Percentiles rank a stretch among this genome's conserved stretches.
Evolutionary conservation across 805 yeast species (phyloP).

Genomic region (Clavispora carvajalis): DNA sequence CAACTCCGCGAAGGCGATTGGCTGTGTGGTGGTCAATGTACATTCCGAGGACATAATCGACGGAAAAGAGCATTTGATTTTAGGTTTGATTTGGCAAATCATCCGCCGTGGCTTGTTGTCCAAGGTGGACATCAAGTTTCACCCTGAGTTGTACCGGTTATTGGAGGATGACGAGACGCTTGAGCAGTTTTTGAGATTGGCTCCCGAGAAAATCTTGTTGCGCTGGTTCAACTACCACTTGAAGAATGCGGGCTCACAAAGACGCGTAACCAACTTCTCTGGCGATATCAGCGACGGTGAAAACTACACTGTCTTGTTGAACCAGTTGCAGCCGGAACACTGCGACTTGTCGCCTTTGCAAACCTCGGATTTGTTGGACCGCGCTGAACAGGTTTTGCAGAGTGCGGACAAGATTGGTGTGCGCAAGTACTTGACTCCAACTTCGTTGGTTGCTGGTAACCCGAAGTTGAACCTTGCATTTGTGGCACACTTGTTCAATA

Average conservation of each 20-base stretch:
- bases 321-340: slow-evolving; percentile 78
- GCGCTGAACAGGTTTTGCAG: slow-evolving; percentile 82
- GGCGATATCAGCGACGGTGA: slow-evolving; percentile 92
- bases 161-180: slow-evolving; percentile 95
- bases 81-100: slow-evolving; percentile 95
- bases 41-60: slow-evolving; percentile 94
- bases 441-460: slow-evolving; percentile 89
- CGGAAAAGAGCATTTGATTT: slow-evolving; percentile 86
- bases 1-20: slow-evolving; percentile 98
- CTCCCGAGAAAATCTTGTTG: slow-evolving; percentile 93
- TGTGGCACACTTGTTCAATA: slow-evolving; percentile 95
- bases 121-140: slow-evolving; percentile 92
- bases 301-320: slow-evolving; percentile 81
- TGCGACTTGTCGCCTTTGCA: slow-evolving; percentile 84
- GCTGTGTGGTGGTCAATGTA: slow-evolving; percentile 96
- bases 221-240: slow-evolving; percentile 98
- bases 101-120: slow-evolving; percentile 92
- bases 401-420: slow-evolving; percentile 91
- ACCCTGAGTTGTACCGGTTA: slow-evolving; percentile 92
- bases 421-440: slow-evolving; percentile 92
- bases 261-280: slow-evolving; percentile 82
- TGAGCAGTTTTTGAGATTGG: slow-evolving; percentile 92
- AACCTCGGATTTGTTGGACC: slow-evolving; percentile 62
- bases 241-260: slow-evolving; percentile 83
- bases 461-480: slow-evolving; percentile 95